Base-by-base conservation (phyloP, 2,329 filamentous ascomycete species). In the Aspergillus vadensis region DNA sequence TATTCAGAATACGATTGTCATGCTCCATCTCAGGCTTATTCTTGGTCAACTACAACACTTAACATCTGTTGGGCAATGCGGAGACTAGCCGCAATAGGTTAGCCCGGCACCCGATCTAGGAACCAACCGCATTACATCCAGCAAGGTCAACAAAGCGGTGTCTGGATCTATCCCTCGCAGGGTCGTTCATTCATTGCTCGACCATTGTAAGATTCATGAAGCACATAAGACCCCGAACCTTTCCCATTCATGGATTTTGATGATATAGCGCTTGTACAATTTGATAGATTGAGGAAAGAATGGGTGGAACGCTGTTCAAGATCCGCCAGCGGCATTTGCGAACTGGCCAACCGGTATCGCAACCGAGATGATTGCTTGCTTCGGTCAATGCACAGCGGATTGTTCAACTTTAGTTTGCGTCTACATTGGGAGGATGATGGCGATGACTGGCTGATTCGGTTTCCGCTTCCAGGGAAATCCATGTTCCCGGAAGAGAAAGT, bases 401-500 rank as follows among this genome's bases (percentile, higher is more conserved):
- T 51, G 1, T 66, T 64, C 39, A 66, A 61, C 23, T 62, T 63
- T 21, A 60, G 58, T 14, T 39, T 54, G 5, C 57, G 58, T 3
- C 56, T 64, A 14, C 52, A 60, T 17, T 66, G 56, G 56, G 60
- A 66, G 1, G 62, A 64, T 44, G 58, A 38, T 1, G 57, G 17
- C 4, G 49, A 49, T 21, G 62, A 66, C 36, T 65, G 64, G 57
- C 32, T 65, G 6, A 53, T 65, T 32, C 47, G 63, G 15, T 65
- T 65, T 21, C 59, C 63, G 1, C 9, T 66, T 2, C 41, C 58
- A 4, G 64, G 58, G 14, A 55, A 55, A 17, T 60, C 60, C 12
- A 57, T 63, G 56, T 55, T 60, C n/a, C n/a, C 57, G 8, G 57
- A 65, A 5, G 58, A 66, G 12, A 66, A 65, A 25, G 48, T 62